Base-by-base conservation (phyloP, 1,284 basidiomycete genomes). In the Xanthoconium separans region DNA sequence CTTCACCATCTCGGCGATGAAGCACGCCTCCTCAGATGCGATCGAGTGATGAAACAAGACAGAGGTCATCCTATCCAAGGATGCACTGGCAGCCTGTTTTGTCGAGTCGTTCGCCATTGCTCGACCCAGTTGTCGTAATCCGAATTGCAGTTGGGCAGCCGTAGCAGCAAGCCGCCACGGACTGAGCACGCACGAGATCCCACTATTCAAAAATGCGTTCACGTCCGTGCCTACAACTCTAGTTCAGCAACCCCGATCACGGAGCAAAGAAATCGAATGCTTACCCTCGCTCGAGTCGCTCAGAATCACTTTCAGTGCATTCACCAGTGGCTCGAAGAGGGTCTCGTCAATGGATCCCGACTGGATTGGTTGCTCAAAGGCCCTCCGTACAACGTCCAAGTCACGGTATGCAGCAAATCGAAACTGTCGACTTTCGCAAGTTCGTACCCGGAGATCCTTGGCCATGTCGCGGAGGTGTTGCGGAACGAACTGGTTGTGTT, bases 101-200 rank as follows among this genome's bases (percentile, higher is more conserved):
- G 78, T 80, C 8, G 75, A 71, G 33, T 84, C 81, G 36, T 80
- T 77, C n/a, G 76, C 71, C 31, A 90, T 75, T 7, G 81, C 81
- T 50, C 83, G 78, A 33, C 84, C 85, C 59, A 91, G 73, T 61
- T 89, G 86, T 63, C 85, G 81, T 51, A 91, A 74, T 30, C 85
- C 81, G 41, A 91, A 81, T 50, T 89, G 85, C 56, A 91, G 78
- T 61, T 91, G 85, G 51, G 91, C 84, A 2, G 86, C 84, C 0
- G 90, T 90, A 2, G 86, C 87, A 16, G 85, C 82, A 34, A 91
- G 80, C 63, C 88, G 88, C 88, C 89, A 92, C 0, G 89, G 89
- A 57, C 86, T 90, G 24, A 91, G 75, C 37, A 85, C 74, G 22
- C 79, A 82, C 0, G 81, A 81, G 7, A 85, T 78, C 15, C 82